phyloP scores from a whole-genome alignment of 129 eudicot species.

The Tagetes erecta region DNA sequence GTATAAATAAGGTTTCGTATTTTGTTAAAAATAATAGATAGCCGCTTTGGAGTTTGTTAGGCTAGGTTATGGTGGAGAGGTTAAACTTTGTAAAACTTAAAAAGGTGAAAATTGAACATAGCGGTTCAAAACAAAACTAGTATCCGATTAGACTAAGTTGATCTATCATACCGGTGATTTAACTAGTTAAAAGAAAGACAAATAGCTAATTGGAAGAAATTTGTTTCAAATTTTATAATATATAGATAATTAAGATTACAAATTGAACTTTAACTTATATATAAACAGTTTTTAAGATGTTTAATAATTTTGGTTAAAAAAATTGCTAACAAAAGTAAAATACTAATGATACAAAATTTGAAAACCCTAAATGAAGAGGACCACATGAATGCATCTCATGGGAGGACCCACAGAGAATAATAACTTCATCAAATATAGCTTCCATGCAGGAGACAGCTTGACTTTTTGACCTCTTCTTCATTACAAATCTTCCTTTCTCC shows the following conservation, averaged over 20 bases:
- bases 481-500: slow-evolving; percentile 1
- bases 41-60: too few relatives aligned
- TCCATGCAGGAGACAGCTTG: slow-evolving; percentile 86
- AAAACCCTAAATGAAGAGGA: slow-evolving; percentile 30
- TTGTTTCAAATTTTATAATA: not conserved
- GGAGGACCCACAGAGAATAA: slow-evolving; percentile 46
- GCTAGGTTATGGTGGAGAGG: too few relatives aligned
- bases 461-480: slow-evolving; percentile 44
- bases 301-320: too few relatives aligned
- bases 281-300: not conserved
- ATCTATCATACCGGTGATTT: too few relatives aligned
- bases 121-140: too few relatives aligned
- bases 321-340: not conserved
- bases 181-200: too few relatives aligned
- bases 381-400: slow-evolving; percentile 36
- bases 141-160: too few relatives aligned
- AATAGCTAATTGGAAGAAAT: not conserved
- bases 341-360: not conserved
- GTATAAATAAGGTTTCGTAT: too few relatives aligned
- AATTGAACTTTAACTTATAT: not conserved
- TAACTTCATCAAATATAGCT: slow-evolving; percentile 45
- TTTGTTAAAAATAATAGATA: too few relatives aligned
- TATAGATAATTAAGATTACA: not conserved
- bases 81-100: too few relatives aligned
- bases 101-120: too few relatives aligned